Base-by-base conservation (phyloP, 2,329 filamentous ascomycete species). In the Colletotrichum sp. region DNA sequence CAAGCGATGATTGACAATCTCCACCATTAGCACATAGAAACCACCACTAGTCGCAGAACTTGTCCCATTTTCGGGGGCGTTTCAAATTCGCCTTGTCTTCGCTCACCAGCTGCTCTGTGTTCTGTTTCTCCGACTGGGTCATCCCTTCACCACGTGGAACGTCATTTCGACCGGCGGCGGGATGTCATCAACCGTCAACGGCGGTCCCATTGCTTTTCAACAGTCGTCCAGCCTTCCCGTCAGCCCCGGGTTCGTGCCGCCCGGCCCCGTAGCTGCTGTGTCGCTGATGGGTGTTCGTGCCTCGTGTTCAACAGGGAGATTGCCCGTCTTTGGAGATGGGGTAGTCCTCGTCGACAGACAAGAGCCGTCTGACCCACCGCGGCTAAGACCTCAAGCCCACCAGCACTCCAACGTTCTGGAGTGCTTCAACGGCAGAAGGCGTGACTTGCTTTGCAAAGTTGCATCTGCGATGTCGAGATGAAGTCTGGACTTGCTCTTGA, bases 261-360 rank as follows among this genome's bases (percentile, higher is more conserved):
- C 70, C 73, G 73, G 73, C 72, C 73, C 73, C 73, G 70, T 75
- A 64, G 38, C 21, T 66, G 63, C 67, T 58, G 69, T 57, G 32
- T 64, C 32, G 63, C 64, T 34, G 64, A 64, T 48, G 63, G 26
- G n/a, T 48, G 38, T 28, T 64, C 30, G 63, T 52, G n/a, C 61
- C 57, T 60, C 70, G 63, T 68, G 63, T 36, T 21, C 43, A 26
- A 32, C 73, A 68, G 48, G 57, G 69, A 52, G 57, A 18, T 24
- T 13, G 69, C 52, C 38, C 43, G 58, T 65, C 64, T 52, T 16
- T 67, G 34, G 32, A 34, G 32, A 75, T 57, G 70, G 67, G 64
- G 43, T 28, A n/a, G 55, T 66, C 55, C 61, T 63, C 63, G n/a
- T 67, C 13, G 30, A 38, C 32, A 60, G 30, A 67, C 48, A 3